Base-by-base conservation (phyloP, 2,329 filamentous ascomycete genomes). In the Alternaria sp. region DNA sequence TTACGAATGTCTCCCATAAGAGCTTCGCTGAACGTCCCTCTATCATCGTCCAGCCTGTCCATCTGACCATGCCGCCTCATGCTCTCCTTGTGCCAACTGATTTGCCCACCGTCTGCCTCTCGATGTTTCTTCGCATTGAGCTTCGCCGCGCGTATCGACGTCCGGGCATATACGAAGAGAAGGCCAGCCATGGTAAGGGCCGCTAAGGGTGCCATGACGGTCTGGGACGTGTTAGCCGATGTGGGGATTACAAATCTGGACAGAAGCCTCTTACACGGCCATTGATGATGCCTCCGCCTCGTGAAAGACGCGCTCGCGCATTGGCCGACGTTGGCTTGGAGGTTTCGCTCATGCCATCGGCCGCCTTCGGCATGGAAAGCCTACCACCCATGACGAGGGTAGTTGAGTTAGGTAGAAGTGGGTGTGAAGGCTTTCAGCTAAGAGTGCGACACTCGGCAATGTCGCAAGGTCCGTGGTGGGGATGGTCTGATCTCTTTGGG, bases 141-240 rank as follows among this genome's bases (percentile, higher is more conserved):
- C 69, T 90, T 90, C 3, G 90, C 90, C 23, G 88, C 86, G 63
- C 85, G 83, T 65, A 92, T 91, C 23, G 87, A 89, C 9, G 86
- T 89, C 54, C 89, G 81, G 26, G 88, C 83, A 78, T 92, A 92
- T 32, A 85, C 79, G 76, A 86, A 87, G 30, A 89, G 83, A 21
- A 90, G 73, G 52, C 85, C 77, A 15, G 87, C 88, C 87, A 90
- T 89, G 13, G 85, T 86, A 66, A 88, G 82, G 25, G 87, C 87
- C n/a, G 87, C 87, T n/a, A 88, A 81, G 6, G 88, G 88, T 3
- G 87, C 87, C 62, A 86, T 84, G 40, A 88, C 71, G 5, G 84
- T 87, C 84, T 86, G 56, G 25, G 12, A 54, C 6, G 8, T 21
- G 45, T 71, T 32, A 63, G 57, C 51, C 67, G 58, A 40, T 47